phyloP scores from a whole-genome alignment of 441 rosid genomes.

The Pelargonium myrrhifolium region DNA sequence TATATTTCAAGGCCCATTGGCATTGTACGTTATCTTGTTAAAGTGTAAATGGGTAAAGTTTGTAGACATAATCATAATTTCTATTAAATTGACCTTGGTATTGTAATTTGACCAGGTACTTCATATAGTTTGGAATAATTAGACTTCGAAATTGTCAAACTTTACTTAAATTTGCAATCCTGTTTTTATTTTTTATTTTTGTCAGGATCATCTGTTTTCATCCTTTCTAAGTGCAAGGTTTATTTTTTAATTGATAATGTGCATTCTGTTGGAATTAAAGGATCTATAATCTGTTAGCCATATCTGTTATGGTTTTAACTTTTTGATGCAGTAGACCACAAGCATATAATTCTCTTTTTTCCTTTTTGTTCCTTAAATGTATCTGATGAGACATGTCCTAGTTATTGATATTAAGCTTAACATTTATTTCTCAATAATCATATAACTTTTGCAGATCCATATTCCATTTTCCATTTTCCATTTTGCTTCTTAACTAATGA shows the following conservation, averaged over 20 bases:
- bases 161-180: background rate
- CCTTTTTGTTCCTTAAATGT: background rate
- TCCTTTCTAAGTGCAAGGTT: background rate
- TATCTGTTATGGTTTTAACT: background rate
- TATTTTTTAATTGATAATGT: background rate
- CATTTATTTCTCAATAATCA: background rate
- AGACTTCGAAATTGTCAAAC: too few relatives aligned
- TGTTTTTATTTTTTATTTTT: background rate
- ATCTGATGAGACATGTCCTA: background rate
- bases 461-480: background rate
- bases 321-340: background rate
- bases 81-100: background rate
- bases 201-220: background rate
- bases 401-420: background rate
- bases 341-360: background rate
- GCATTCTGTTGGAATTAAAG: background rate
- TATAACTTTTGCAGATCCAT: background rate
- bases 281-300: background rate
- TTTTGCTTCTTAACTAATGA: slow-evolving; percentile 1
- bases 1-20: background rate
- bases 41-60: background rate
- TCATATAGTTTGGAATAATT: too few relatives aligned
- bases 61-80: background rate
- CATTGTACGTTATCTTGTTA: background rate
- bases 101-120: background rate